Evolutionary conservation across 2,329 filamentous ascomycete species (phyloP), one percentile per base, ranked within the genome.

Genomic region (Pestalotiopsis sp.): DNA sequence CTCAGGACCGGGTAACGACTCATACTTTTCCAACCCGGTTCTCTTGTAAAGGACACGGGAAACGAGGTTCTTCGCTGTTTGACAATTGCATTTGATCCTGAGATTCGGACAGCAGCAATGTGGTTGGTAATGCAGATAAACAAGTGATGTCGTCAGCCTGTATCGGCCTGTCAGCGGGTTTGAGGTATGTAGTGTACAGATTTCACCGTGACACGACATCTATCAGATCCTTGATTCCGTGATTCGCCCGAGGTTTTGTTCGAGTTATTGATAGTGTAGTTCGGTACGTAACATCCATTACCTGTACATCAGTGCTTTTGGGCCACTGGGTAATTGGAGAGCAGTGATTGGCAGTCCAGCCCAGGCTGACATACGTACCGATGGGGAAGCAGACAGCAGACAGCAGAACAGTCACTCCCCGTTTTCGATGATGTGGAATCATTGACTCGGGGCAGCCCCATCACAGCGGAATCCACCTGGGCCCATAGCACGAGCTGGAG

Each of bases 381-480:
- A 45, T 45, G 39, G 12, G 39, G 39, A 12, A 45, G 12, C 12
- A 45, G 41, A 49, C 41, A 49, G n/a, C 41, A n/a, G n/a, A 14
- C 41, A 49, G 41, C 27, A 27, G 27, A 27, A 27, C 27, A 11
- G 9, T 3, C 41, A n/a, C 45, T 52, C 45, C 45, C n/a, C 17
- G 6, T 27, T 14, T n/a, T 36, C 38, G 59, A 7, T 39, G 59
- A 62, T 62, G 59, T 62, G 59, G 59, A 62, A 62, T 62, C 59
- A 62, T 62, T 62, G 59, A 62, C 13, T 41, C 27, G 59, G 31
- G 31, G 31, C 31, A 36, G 31, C 31, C 31, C 31, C 31, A 9
- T 36, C 31, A 5, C 7, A 27, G 6, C 31, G 31, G 31, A 36
- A 36, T 36, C 31, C 6, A 36, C 31, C 9, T 36, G 31, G 31